phyloP scores from a whole-genome alignment of 306 rosid species.

The Vachellia pachyceras region DNA sequence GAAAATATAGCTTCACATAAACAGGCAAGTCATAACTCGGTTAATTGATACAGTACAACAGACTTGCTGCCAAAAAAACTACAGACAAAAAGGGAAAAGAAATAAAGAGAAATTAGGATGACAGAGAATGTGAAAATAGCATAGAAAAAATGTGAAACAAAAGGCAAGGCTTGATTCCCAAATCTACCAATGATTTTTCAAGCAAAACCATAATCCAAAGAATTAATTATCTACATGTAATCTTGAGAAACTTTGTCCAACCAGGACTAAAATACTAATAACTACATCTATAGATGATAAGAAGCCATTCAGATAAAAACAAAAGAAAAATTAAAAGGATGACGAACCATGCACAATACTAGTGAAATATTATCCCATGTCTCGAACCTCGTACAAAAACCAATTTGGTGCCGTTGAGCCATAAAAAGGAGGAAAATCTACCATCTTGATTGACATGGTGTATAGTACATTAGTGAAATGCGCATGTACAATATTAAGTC shows the following conservation, averaged over 20 bases:
- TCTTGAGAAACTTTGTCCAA: not conserved
- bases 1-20: slow-evolving; percentile 13
- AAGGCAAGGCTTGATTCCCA: not conserved
- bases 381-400: too few relatives aligned
- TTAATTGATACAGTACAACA: not conserved
- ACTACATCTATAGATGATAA: not conserved
- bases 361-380: too few relatives aligned
- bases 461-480: not conserved
- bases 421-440: not conserved
- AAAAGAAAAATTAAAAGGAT: not conserved
- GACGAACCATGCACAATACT: not conserved
- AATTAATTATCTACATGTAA: not conserved
- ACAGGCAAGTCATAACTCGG: not conserved
- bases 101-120: not conserved
- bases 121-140: not conserved
- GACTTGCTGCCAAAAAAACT: not conserved
- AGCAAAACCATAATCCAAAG: not conserved
- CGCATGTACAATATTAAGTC: not conserved
- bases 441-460: not conserved
- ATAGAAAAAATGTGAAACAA: not conserved
- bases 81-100: not conserved
- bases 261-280: not conserved
- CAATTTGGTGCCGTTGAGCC: too few relatives aligned
- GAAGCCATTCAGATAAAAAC: not conserved
- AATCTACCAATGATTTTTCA: not conserved